Conservation (phyloP, 2,329 filamentous ascomycete genomes). For the Exophiala xenobiotica region DNA sequence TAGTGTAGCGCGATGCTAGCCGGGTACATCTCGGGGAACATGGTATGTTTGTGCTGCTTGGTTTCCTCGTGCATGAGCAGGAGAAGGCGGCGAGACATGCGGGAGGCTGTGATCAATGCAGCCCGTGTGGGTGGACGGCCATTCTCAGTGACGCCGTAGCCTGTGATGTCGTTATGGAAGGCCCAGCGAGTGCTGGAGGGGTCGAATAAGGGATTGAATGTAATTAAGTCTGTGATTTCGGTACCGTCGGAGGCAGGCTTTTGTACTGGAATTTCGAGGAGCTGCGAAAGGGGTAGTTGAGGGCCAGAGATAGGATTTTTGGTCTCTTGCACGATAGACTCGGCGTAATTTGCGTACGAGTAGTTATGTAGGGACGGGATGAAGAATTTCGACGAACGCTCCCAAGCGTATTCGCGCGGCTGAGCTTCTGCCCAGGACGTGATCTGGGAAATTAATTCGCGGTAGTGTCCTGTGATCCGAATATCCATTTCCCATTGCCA, state of each 20-base stretch:
- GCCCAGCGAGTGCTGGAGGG: conserved; percentile 70
- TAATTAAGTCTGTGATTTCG: conserved; percentile 73
- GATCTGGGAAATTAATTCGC: conserved; percentile 71
- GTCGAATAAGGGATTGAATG: conserved; percentile 75
- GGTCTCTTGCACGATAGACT: conserved; percentile 18
- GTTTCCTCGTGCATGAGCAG: conserved; percentile 74
- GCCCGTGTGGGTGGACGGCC: conserved; percentile 65
- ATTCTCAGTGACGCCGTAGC: conserved; percentile 55
- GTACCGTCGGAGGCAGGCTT: neutral
- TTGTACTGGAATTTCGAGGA: conserved; percentile 25
- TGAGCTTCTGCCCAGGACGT: conserved; percentile 66
- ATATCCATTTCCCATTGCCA: conserved; percentile 74
- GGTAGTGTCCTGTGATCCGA: conserved; percentile 64
- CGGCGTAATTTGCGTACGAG: conserved; percentile 21
- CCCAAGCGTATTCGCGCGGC: conserved; percentile 72
- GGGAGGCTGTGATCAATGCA: conserved; percentile 69
- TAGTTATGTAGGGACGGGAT: conserved; percentile 52
- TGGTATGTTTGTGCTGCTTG: conserved; percentile 64
- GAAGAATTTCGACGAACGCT: conserved; percentile 74
- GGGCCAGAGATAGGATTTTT: conserved; percentile 24
- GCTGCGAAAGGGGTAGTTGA: conserved; percentile 17
- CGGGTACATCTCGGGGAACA: conserved; percentile 80
- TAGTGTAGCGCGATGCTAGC: conserved; percentile 69
- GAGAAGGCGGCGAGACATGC: conserved; percentile 65
- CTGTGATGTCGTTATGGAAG: conserved; percentile 67